Base-by-base conservation (phyloP, 2,329 filamentous ascomycete genomes). In the Exophiala oligosperma region DNA sequence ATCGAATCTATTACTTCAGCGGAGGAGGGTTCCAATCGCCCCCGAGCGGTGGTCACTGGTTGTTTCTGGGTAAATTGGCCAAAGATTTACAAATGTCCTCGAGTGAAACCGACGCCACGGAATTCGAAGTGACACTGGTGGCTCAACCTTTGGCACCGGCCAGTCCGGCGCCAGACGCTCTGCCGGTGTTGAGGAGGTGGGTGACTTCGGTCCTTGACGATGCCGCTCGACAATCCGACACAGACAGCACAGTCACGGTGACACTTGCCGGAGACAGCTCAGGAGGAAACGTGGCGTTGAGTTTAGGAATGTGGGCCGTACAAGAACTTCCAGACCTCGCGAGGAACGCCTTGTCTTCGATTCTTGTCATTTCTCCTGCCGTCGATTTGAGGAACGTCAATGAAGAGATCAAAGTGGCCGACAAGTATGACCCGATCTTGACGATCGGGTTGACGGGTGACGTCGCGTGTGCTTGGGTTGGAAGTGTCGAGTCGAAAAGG, bases 1-100 rank as follows among this genome's bases (percentile, higher is more conserved):
- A 68, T 63, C 68, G 73, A 3, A 70, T 86, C 24, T 79, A 81
- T 59, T 85, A 84, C 59, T 84, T 84, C 61, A 74, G 75, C 0
- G 83, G 83, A 1, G 83, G 83, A 5, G 81, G 80, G 2, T 85
- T 83, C 78, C 80, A 81, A 59, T 73, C 72, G 62, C 79, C 79
- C 0, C 77, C 83, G 0, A 76, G 74, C 2, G 63, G 69, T 0
- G 73, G 81, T 49, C 83, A 85, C 60, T 85, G 82, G 81, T 73
- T 73, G 4, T 69, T 84, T 5, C 73, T 76, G 51, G 72, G 77
- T 0, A 75, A 80, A 53, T 68, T 85, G 4, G 75, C 75, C 0
- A 67, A 69, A 2, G 67, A 75, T 1, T 59, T 84, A 5, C 32
- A 35, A 9, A 9, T 35, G 8, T 48, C 49, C n/a, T 23, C 17